Conservation (phyloP, 2,329 filamentous ascomycete species). For the Aquanectria penicillioides region DNA sequence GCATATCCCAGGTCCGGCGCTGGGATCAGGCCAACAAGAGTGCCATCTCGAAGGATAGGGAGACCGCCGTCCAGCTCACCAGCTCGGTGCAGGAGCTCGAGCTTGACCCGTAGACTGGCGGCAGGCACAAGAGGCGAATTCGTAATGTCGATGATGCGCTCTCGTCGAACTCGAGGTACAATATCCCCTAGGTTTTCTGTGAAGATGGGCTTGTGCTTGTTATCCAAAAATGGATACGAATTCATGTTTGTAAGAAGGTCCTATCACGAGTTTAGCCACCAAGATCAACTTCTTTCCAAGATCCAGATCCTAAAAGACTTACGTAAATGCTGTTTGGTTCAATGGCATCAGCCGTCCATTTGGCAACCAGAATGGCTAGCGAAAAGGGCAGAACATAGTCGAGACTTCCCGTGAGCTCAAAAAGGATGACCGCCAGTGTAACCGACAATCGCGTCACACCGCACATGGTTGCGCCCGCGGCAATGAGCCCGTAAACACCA, state of each 20-base stretch:
- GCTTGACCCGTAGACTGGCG: slow-evolving; percentile 78
- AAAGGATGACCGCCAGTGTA: slow-evolving; percentile 92
- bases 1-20: slow-evolving; percentile 94
- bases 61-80: slow-evolving; percentile 94
- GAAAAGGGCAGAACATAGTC: slow-evolving; percentile 97
- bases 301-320: slow-evolving; percentile 44
- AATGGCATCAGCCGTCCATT: slow-evolving; percentile 96
- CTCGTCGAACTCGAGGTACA: slow-evolving; percentile 76
- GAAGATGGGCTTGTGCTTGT: slow-evolving; percentile 92
- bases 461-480: slow-evolving; percentile 97
- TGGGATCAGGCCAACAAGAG: slow-evolving; percentile 90
- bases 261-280: slow-evolving; percentile 50
- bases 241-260: slow-evolving; percentile 97
- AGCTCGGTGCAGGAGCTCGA: slow-evolving; percentile 82
- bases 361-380: slow-evolving; percentile 89
- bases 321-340: slow-evolving; percentile 95
- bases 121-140: slow-evolving; percentile 83
- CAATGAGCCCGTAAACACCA: slow-evolving; percentile 95
- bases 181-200: slow-evolving; percentile 90
- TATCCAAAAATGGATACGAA: slow-evolving; percentile 96
- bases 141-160: slow-evolving; percentile 89
- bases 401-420: slow-evolving; percentile 93
- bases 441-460: slow-evolving; percentile 94
- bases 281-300: not conserved
- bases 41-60: slow-evolving; percentile 81